Evolutionary conservation across 2,329 filamentous ascomycete species (phyloP).

Genomic region (Trichoderma atroviride): DNA sequence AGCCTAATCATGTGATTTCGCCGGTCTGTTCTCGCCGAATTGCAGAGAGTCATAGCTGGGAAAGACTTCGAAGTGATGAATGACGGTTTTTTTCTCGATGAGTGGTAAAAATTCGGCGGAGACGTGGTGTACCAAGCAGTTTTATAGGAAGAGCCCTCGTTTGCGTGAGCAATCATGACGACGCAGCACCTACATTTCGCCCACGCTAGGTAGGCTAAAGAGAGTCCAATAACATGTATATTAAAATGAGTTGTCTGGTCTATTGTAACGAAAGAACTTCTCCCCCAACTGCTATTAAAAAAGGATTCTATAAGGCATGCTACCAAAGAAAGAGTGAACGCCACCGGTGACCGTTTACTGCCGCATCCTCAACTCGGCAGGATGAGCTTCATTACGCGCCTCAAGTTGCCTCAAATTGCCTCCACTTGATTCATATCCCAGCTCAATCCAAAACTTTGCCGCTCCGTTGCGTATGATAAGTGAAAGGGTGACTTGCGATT

Average conservation of each 20-base stretch:
- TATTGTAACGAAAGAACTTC: not conserved
- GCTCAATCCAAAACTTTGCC: not conserved
- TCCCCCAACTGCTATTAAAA: not conserved
- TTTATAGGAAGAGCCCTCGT: not conserved
- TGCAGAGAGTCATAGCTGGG: not conserved
- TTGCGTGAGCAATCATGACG: not conserved
- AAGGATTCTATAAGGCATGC: not conserved
- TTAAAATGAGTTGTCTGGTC: not conserved
- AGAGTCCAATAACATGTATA: not conserved
- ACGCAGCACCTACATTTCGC: not conserved
- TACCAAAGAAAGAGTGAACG: not conserved
- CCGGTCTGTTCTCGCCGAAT: not conserved
- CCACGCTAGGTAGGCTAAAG: too few relatives aligned
- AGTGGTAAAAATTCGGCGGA: not conserved
- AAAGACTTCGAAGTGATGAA: not conserved
- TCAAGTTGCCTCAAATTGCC: not conserved
- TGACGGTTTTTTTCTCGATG: not conserved
- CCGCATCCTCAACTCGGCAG: not conserved
- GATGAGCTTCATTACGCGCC: not conserved
- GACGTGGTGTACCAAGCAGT: not conserved
- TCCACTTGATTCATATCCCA: not conserved
- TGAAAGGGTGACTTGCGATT: not conserved
- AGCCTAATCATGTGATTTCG: not conserved
- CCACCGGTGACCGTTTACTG: not conserved
- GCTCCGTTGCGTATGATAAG: not conserved